Evolutionary conservation across 1,284 basidiomycete genomes (phyloP), one percentile per base, ranked within the genome.

Genomic region (Earliella scabrosa): DNA sequence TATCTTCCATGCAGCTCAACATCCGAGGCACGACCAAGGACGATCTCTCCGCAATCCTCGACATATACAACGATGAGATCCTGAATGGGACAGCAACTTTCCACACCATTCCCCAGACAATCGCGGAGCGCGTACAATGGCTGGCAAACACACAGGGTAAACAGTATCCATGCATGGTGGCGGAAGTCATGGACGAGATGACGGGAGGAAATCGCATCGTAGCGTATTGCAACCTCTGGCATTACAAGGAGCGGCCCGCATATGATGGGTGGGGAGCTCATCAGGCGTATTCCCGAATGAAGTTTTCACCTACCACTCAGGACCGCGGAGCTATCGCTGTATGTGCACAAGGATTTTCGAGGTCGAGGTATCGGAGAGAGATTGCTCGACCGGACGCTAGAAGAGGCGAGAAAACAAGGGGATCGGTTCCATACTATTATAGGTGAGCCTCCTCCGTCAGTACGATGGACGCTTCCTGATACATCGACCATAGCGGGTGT

Each of bases 61-160:
- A 62, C 2, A 59, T 62, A 10, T 62, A 61, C 29, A 62, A 62
- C 27, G 54, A 62, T 13, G 46, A 62, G 11, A 59, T 57, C 18
- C 50, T 59, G 13, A 34, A 53, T 26, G 54, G 57, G 0, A 62
- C 52, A 1, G 60, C 60, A 9, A 59, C 57, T 2, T 62, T 59
- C 57, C 57, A 62, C 40, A 59, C 54, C 10, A 31, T 36, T 24
- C 48, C 49, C 3, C 45, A 56, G 29, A 50, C 52, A 5, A 21
- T 55, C 13, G 47, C 16, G 5, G 52, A 63, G 11, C 54, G 60
- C 32, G 26, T 8, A 2, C 8, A 35, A 21, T 63, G 58, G 58
- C 50, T 63, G 4, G 18, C n/a, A 9, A 8, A 10, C 18, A 13
- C 58, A 20, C 47, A 29, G 16, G 52, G 40, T 2, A 44, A 62